Base-by-base conservation (phyloP, 2,329 filamentous ascomycete species). In the Atkinsonella hypoxylon region DNA sequence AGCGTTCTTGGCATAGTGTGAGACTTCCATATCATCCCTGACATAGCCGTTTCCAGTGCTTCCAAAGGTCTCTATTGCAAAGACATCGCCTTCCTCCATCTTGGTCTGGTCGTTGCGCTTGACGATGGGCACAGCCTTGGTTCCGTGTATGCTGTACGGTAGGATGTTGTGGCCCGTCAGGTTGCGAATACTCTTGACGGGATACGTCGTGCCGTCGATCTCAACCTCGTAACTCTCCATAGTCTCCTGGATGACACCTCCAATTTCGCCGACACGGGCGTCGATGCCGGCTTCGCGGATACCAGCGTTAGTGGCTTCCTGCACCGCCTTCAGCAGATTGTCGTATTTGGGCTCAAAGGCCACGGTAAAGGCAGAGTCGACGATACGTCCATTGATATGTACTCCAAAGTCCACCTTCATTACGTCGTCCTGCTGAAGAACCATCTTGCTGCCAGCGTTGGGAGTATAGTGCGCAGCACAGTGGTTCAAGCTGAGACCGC, bases 81-180 rank as follows among this genome's bases (percentile, higher is more conserved):
- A 97, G 17, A 89, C 83, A 63, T 97, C 90, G 41, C 89, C 89
- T 70, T 96, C 91, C 71, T 96, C 90, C 91, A 97, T 97, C 77
- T 95, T 95, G 48, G 89, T 94, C 65, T 84, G 82, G 62, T 95
- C 88, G 55, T 80, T 79, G 55, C 82, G 84, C 74, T 95, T 95
- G 56, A 96, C 89, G 61, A 96, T 95, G 0, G 90, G 91, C 48
- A 96, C 88, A 57, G 87, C 89, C 76, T 96, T 96, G 60, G 82
- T 86, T 52, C 90, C 89, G 70, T 96, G 90, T 60, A 96, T 96
- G 65, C 82, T 83, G 73, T 90, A 93, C 54, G 82, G 89, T 51
- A 87, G 76, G 62, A 96, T 96, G 58, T 87, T 91, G 72, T 96
- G 90, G 10, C 89, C 89, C 62, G 87, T 91, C 54, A 95, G 74